phyloP scores from a whole-genome alignment of 1,139 yeast species.

The Pneumocystis oryctolagi region DNA sequence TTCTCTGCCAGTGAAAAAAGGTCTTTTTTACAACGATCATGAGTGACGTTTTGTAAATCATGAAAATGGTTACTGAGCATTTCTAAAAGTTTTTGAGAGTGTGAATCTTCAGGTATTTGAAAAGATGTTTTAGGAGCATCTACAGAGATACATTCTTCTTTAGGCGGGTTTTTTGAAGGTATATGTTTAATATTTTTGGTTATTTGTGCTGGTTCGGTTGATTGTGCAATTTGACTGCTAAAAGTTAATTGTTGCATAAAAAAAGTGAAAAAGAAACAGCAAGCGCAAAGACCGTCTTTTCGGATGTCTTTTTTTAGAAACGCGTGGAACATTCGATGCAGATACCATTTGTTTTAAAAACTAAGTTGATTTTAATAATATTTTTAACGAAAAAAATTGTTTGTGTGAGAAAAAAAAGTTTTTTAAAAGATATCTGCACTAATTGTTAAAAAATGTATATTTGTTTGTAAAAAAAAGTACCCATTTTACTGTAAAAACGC shows the following conservation, averaged over 20 bases:
- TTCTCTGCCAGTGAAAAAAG: neutral
- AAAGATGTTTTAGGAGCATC: neutral
- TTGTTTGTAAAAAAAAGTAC: neutral
- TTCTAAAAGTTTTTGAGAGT: neutral
- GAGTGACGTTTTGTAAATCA: neutral
- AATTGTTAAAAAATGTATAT: neutral
- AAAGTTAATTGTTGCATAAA: neutral
- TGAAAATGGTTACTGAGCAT: neutral
- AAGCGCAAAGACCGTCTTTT: neutral
- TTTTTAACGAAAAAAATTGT: neutral
- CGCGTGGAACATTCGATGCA: neutral
- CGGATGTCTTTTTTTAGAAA: neutral
- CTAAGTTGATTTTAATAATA: neutral
- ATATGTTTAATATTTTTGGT: neutral
- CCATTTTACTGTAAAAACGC: neutral
- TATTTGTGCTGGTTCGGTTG: neutral
- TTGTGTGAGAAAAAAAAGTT: neutral
- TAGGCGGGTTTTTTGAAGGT: neutral
- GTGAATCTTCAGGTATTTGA: neutral
- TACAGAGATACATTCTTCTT: neutral
- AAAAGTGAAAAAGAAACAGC: neutral
- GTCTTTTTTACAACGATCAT: neutral
- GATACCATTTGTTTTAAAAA: neutral
- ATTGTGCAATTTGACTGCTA: neutral
- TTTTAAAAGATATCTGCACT: no score